Conservation (phyloP, 345 rosid species). For the Noccaea bulbosa region DNA sequence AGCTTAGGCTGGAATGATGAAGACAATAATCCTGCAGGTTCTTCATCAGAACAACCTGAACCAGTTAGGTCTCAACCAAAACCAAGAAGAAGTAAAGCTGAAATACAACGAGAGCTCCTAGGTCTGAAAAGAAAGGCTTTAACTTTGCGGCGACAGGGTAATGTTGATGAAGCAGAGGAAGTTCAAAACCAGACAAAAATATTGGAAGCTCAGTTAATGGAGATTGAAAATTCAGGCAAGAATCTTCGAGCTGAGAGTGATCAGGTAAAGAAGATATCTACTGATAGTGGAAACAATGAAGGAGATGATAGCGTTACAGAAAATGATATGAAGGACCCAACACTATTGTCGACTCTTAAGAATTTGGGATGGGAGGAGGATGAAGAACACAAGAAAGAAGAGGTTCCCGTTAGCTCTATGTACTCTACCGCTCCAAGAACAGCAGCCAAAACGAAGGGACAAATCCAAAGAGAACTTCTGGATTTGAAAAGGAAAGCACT, state of each 20-base stretch:
- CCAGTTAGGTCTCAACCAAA: slow-evolving; percentile 40
- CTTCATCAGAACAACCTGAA: slow-evolving; percentile 35
- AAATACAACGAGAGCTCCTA: slow-evolving; percentile 82
- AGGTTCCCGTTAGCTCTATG: slow-evolving; percentile 38
- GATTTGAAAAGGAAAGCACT: slow-evolving; percentile 66
- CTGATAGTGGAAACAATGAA: slow-evolving; percentile 39
- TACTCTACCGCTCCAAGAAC: slow-evolving; percentile 33
- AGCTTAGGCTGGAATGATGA: slow-evolving; percentile 76
- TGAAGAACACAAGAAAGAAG: slow-evolving; percentile 48
- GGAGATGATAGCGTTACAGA: slow-evolving; percentile 56
- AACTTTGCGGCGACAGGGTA: slow-evolving; percentile 76
- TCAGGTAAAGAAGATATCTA: slow-evolving; percentile 30
- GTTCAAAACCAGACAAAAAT: slow-evolving; percentile 58
- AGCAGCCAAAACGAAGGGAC: slow-evolving; percentile 52
- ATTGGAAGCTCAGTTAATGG: slow-evolving; percentile 64
- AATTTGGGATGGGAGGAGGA: slow-evolving; percentile 71
- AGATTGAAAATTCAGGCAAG: slow-evolving; percentile 57
- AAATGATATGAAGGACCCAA: slow-evolving; percentile 65
- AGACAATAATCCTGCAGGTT: slow-evolving; percentile 40
- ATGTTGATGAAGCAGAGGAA: slow-evolving; percentile 77
- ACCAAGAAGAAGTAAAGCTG: slow-evolving; percentile 68
- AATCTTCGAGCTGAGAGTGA: slow-evolving; percentile 39
- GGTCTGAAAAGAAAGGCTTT: slow-evolving; percentile 83
- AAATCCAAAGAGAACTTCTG: slow-evolving; percentile 62
- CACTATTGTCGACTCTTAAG: slow-evolving; percentile 52